Evolutionary conservation across 768 basidiomycete genomes (phyloP).

Genomic region (Roridomyces roridus): DNA sequence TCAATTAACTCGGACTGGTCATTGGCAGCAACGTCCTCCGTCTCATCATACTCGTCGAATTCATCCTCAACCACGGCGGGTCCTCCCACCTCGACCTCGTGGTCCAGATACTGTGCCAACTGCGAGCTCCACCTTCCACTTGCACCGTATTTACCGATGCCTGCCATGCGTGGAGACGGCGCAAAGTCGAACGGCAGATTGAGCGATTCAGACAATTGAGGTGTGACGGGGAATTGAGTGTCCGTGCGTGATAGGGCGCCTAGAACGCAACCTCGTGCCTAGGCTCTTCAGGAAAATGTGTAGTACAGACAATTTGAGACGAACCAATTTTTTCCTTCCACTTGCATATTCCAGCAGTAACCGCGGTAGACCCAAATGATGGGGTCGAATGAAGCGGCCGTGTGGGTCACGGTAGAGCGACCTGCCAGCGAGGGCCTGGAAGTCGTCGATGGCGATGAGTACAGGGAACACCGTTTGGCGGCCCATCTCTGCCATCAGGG

Average conservation of each 20-base stretch:
- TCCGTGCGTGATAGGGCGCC: conserved; percentile 72
- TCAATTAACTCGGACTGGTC: not conserved
- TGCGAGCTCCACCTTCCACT: not conserved
- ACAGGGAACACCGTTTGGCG: conserved; percentile 79
- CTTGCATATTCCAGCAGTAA: conserved; percentile 79
- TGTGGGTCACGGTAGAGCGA: conserved; percentile 78
- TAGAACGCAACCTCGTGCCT: conserved; percentile 77
- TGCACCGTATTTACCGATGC: not conserved
- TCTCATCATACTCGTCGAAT: too few relatives aligned
- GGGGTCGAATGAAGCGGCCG: conserved; percentile 70
- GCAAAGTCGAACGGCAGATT: conserved; percentile 42
- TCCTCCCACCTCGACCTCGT: not conserved
- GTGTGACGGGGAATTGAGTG: conserved; percentile 59
- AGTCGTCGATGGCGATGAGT: conserved; percentile 85
- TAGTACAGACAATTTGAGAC: conserved; percentile 32
- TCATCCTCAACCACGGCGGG: not conserved
- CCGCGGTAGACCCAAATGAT: conserved; percentile 81
- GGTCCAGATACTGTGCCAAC: conserved; percentile 18
- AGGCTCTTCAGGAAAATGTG: not conserved
- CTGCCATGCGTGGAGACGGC: not conserved
- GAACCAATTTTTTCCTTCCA: conserved; percentile 71
- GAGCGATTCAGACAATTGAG: conserved; percentile 72
- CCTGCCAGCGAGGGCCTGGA: conserved; percentile 78
- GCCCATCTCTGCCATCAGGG: conserved; percentile 66
- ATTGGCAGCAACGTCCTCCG: too few relatives aligned